A percentile compares a stretch with the other conserved stretches of the same genome.
These are phyloP conservation scores for Orbilia brochopaga DNA, from an alignment of 2,329 filamentous ascomycete genomes.

Conservation along the genomic window DNA sequence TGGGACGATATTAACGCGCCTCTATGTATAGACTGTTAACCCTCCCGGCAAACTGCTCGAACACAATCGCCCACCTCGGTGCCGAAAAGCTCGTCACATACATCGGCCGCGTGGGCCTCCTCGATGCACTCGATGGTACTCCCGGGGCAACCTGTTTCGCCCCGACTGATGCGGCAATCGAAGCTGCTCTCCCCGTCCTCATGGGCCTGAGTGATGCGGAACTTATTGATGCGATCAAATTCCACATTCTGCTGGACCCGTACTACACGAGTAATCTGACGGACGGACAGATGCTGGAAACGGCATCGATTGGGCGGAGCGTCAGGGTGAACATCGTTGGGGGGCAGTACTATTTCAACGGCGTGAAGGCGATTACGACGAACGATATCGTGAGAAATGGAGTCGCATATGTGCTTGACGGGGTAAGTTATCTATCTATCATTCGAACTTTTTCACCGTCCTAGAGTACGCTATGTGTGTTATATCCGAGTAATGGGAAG, in stretches of 20 bases:
- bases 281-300: conserved; percentile 25
- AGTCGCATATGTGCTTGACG: conserved; percentile 44
- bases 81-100: conserved; percentile 35
- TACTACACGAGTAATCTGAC: conserved; percentile 28
- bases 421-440: conserved; percentile 30
- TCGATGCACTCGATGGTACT: conserved; percentile 39
- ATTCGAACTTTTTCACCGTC: neutral
- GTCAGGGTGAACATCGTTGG: conserved; percentile 34
- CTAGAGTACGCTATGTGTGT: neutral
- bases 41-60: conserved; percentile 43
- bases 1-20: neutral
- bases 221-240: conserved; percentile 43
- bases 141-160: conserved; percentile 48
- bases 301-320: conserved; percentile 13
- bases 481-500: neutral
- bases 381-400: conserved; percentile 48
- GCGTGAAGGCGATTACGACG: conserved; percentile 23
- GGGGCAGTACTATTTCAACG: conserved; percentile 39
- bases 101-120: conserved; percentile 34
- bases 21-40: conserved; percentile 18
- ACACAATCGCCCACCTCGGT: conserved; percentile 35
- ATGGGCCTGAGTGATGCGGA: conserved; percentile 36
- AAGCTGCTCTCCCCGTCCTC: conserved; percentile 28
- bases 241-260: conserved; percentile 34
- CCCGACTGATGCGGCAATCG: conserved; percentile 34